Evolutionary conservation across 202 grass and related monocot species (phyloP), one percentile per base, ranked within the genome.

Genomic region (Schoenoplectus triqueter): DNA sequence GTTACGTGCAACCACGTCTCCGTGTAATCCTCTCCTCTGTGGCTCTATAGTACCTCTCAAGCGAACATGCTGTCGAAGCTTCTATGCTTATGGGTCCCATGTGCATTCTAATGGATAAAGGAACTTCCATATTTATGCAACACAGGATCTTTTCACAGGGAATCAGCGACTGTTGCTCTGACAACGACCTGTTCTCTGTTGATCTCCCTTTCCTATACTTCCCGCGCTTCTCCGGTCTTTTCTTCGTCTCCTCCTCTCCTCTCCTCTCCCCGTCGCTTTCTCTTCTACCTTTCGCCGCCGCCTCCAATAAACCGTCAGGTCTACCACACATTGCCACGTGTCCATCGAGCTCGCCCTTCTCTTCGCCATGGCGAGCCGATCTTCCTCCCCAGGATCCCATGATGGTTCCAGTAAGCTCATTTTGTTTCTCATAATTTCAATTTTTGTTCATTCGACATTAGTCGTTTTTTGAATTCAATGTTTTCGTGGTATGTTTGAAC

Each of bases 321-420:
- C 31, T 56, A 31, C 14, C 49, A 2, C 3, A 11, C 3, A 49
- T 14, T 69, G 7, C 55, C 79, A 67, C 55, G 55, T 67, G 55
- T 62, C 55, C 69, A 10, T 74, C 49, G 71, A 74, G 47, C 71
- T 80, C 57, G 55, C 57, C 21, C n/a, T 82, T 8, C 18, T 11
- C 62, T 50, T 62, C 15, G 10, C 61, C 63, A 83, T 68, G 81
- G 50, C 81, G 63, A 68, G 81, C 64, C 49, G 48, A 56, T 69
- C 81, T 41, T 83, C 81, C 64, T 83, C 81, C 3, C 65, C 81
- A 7, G 49, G 81, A 21, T 83, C 81, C 66, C 64, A 70, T 6
- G 64, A 83, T 57, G 80, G 80, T 10, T 83, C 81, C 64, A 83
- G 81, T 83, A 69, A 83, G 81, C 66, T 44, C 19, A 17, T 64